Evolutionary conservation across 306 rosid genomes (phyloP).

Genomic region (Rubus parviflorus): DNA sequence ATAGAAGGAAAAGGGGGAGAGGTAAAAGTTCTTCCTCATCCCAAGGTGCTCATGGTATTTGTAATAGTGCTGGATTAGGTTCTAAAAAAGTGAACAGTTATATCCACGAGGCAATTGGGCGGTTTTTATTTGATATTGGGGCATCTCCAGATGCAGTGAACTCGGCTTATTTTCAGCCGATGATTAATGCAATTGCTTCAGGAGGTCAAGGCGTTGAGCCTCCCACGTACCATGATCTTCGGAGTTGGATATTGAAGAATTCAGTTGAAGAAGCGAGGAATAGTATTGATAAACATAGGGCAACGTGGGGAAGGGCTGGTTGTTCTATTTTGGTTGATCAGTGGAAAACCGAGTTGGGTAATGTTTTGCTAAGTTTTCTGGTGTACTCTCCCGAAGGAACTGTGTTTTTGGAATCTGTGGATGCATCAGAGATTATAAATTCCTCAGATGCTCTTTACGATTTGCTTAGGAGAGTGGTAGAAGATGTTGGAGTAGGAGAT

Average conservation of each 20-base stretch:
- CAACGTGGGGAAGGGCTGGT: conserved; percentile 71
- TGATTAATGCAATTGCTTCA: conserved; percentile 79
- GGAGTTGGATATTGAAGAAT: conserved; percentile 79
- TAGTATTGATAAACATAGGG: conserved; percentile 55
- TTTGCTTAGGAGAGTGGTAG: conserved; percentile 66
- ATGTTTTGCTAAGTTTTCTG: conserved; percentile 44
- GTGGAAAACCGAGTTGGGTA: conserved; percentile 53
- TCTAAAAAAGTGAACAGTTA: conserved; percentile 41
- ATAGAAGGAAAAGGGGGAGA: conserved; percentile 70
- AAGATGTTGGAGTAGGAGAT: conserved; percentile 72
- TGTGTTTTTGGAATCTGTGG: conserved; percentile 68
- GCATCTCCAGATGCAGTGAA: conserved; percentile 79
- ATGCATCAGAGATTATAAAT: conserved; percentile 57
- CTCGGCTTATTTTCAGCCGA: conserved; percentile 70
- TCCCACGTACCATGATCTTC: conserved; percentile 71
- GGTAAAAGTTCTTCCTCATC: conserved; percentile 44
- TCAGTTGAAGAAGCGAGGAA: conserved; percentile 73
- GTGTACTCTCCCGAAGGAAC: conserved; percentile 71
- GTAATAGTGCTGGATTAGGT: conserved; percentile 34
- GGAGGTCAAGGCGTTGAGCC: conserved; percentile 43
- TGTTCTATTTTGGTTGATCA: conserved; percentile 85
- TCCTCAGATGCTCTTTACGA: conserved; percentile 53
- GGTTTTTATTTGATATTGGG: conserved; percentile 86
- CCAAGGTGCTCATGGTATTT: conserved; percentile 38
- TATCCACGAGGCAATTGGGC: conserved; percentile 74